Evolutionary conservation across 2,329 filamentous ascomycete genomes (phyloP), one percentile per base, ranked within the genome.

Genomic region (Metarhizium album): DNA sequence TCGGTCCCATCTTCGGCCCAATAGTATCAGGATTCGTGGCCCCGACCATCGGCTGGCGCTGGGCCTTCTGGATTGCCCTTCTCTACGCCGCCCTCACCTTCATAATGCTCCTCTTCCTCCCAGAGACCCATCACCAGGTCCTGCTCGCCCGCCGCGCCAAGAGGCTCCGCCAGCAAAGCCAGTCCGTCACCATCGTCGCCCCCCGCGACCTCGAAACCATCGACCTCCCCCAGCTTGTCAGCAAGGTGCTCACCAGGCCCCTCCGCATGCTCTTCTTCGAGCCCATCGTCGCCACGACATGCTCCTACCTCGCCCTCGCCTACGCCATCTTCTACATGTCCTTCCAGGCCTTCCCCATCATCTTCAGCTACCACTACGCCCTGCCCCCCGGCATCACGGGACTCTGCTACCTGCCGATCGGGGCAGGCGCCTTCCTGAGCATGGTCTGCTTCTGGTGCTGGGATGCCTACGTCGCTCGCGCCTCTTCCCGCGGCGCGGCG

Each of bases 311-410:
- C 11, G 81, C 86, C 33, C 71, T 90, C 27, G 75, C 82, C 33
- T 90, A 89, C 61, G 76, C 71, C 46, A 76, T 79, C 57, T 78
- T 79, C 60, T 79, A 79, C 72, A 86, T 90, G 67, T 88, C 82
- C 61, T 88, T 91, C 58, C 81, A 88, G 63, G 83, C 84, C 2
- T 90, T 84, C 62, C 82, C 82, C 1, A 73, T 83, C 53, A 84
- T 89, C 55, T 90, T 87, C 64, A 70, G 76, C 55, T 62, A 67
- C 23, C 62, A 82, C 3, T 89, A 89, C 63, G 69, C 70, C 29
- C 78, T 89, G 53, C 78, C 74, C 2, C 72, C 82, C 0, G 83
- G 85, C 20, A 71, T 80, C 27, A 78, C 80, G 31, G 85, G 85
- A 1, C 72, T 90, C 2, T 73, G 80, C 4, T 89, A 86, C 65